Base-by-base conservation (phyloP, 768 basidiomycete species). In the Sarcodon sp. region DNA sequence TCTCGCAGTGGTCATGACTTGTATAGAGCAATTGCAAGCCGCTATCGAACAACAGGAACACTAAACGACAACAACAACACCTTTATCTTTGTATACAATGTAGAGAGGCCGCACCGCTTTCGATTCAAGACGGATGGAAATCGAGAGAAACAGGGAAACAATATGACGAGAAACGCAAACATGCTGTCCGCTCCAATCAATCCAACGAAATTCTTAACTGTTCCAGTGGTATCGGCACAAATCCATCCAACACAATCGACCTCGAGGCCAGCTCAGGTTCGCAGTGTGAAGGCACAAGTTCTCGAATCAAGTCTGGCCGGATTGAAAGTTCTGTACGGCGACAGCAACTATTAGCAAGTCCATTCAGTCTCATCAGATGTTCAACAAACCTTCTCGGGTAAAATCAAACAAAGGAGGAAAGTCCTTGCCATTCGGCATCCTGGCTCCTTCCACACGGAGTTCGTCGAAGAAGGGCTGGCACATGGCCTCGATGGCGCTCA, bases 381-480 rank as follows among this genome's bases (percentile, higher is more conserved):
- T 21, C 31, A 34, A 69, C 88, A 68, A 55, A 92, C 92, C 91
- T 70, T 96, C 94, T 53, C 87, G 81, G 48, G 92, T 90, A 63
- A 96, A 97, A 70, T 99, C 79, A 66, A 99, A 98, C 54, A 99
- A 68, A 33, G 76, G 75, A 1, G 96, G 96, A 67, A 97, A 89
- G 46, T 94, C 90, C 65, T 90, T 93, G 52, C 96, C 93, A 56
- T 93, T 96, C 7, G 93, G 92, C 89, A 99, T 89, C 66, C 82
- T 79, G 41, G 88, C 86, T 0, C 89, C 91, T 61, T 93, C 88
- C 38, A 75, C 75, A 53, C 90, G 80, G 57, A 99, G 66, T 67
- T 99, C 96, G 61, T 98, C 93, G 64, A 99, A 99, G 83, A 98
- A 93, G 27, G 87, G 81, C 62, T 94, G 83, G 53, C 89, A 74